Evolutionary conservation across 805 yeast species (phyloP).

Genomic region (Metschnikowia lunata): DNA sequence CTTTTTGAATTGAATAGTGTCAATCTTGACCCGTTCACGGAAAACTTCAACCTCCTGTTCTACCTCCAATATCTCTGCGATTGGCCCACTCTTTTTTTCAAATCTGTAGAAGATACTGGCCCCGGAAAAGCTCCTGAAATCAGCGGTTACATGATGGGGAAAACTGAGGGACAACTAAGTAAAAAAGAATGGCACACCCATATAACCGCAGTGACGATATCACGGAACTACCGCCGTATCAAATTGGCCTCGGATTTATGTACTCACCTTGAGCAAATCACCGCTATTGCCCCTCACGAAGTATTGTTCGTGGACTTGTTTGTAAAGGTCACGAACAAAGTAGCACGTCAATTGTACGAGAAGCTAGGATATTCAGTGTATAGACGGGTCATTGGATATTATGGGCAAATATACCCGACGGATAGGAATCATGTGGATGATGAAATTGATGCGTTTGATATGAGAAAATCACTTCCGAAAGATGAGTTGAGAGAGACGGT

Average conservation of each 20-base stretch:
- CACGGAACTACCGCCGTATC: conserved; percentile 74
- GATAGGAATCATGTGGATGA: conserved; percentile 53
- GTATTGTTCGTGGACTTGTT: conserved; percentile 86
- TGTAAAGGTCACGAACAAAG: conserved; percentile 77
- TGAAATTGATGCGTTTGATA: conserved; percentile 81
- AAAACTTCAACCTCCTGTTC: conserved; percentile 80
- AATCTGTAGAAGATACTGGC: conserved; percentile 44
- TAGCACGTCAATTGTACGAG: conserved; percentile 81
- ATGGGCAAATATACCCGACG: conserved; percentile 52
- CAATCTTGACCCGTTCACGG: conserved; percentile 86
- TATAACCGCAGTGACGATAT: conserved; percentile 91
- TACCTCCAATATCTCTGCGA: conserved; percentile 75
- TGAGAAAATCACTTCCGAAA: conserved; percentile 63
- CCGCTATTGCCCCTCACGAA: conserved; percentile 67
- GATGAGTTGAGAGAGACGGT: conserved; percentile 53
- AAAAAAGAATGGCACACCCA: conserved; percentile 92
- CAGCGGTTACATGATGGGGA: conserved; percentile 90
- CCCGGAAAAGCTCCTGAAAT: conserved; percentile 18
- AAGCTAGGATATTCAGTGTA: conserved; percentile 80
- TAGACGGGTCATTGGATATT: conserved; percentile 86
- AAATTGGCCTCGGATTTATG: conserved; percentile 84
- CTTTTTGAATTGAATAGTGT: conserved; percentile 67
- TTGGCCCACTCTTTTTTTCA: conserved; percentile 90
- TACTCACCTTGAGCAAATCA: conserved; percentile 62
- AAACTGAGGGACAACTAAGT: conserved; percentile 72